A percentile compares a stretch with the other conserved stretches of the same genome.
Evolutionary conservation across 2,329 filamentous ascomycete genomes (phyloP).

Genomic region (Penicillium sp.): DNA sequence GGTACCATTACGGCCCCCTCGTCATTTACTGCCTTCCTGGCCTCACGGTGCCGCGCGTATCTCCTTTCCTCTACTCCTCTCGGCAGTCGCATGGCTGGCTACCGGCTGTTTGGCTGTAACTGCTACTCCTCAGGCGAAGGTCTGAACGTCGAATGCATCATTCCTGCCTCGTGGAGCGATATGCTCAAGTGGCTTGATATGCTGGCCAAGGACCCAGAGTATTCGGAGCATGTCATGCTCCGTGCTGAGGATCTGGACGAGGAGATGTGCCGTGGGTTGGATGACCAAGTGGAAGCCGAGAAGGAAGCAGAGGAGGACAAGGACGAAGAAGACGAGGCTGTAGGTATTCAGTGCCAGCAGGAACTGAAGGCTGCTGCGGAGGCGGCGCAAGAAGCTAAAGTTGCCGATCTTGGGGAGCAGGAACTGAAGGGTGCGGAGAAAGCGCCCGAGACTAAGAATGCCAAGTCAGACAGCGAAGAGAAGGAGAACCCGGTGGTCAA

Average conservation of each 20-base stretch:
- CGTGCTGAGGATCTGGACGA: conserved; percentile 21
- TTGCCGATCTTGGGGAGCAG: neutral
- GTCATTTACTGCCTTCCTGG: conserved; percentile 35
- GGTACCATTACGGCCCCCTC: neutral
- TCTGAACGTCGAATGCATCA: conserved; percentile 61
- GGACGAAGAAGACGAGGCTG: neutral
- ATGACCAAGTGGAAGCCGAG: neutral
- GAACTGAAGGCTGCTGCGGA: neutral
- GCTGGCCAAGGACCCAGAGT: conserved; percentile 50
- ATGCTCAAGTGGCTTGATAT: conserved; percentile 65
- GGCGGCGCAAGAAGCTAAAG: neutral
- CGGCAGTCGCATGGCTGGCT: conserved; percentile 56
- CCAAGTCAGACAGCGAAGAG: neutral
- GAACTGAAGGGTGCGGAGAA: neutral
- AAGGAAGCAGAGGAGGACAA: neutral
- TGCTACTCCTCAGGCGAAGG: conserved; percentile 68
- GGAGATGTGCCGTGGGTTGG: neutral
- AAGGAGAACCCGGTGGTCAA: neutral
- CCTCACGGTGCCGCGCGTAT: conserved; percentile 64
- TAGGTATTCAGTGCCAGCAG: neutral
- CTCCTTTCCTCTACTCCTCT: conserved; percentile 54
- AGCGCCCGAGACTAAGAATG: neutral
- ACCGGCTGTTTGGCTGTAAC: conserved; percentile 62
- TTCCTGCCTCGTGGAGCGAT: conserved; percentile 55
- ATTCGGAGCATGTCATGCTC: conserved; percentile 39